These are phyloP conservation scores for Kalaharituber pfeilii DNA, from an alignment of 2,329 filamentous ascomycete species.

Conservation along the genomic window DNA sequence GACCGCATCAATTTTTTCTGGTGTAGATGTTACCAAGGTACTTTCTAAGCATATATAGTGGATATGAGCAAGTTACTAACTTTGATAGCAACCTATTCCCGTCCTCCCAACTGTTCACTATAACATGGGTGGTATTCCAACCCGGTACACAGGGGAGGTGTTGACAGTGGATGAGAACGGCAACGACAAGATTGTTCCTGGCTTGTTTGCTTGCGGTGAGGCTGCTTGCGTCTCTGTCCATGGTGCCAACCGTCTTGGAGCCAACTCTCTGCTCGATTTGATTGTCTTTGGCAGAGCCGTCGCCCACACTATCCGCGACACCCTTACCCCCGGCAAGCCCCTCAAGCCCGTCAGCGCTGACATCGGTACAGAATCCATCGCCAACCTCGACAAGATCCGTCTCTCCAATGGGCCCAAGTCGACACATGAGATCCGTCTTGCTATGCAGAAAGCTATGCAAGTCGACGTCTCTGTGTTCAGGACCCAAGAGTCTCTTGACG, in stretches of 20 bases:
- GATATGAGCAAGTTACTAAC: neutral
- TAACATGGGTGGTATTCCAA: constrained; percentile 99
- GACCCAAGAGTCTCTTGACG: constrained; percentile 80
- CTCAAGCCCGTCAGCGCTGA: constrained; percentile 68
- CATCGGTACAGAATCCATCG: constrained; percentile 73
- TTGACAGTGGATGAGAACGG: constrained; percentile 71
- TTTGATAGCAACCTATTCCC: constrained; percentile 44
- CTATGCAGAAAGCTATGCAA: constrained; percentile 98
- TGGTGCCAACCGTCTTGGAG: constrained; percentile 91
- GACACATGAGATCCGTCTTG: constrained; percentile 71
- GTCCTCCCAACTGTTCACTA: constrained; percentile 96
- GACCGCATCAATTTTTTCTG: constrained; percentile 91
- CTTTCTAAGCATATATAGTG: constrained; percentile 26
- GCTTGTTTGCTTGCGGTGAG: constrained; percentile 91
- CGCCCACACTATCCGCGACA: constrained; percentile 91
- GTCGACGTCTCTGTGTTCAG: constrained; percentile 93
- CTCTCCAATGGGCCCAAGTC: constrained; percentile 69
- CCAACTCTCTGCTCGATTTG: constrained; percentile 94
- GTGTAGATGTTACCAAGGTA: constrained; percentile 93
- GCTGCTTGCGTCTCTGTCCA: constrained; percentile 95
- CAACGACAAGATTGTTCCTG: constrained; percentile 82
- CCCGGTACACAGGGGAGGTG: constrained; percentile 92
- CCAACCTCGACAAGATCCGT: constrained; percentile 68
- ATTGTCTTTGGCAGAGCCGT: constrained; percentile 97
- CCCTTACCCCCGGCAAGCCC: constrained; percentile 65